Conservation (phyloP, 192 early-diverging fungal genomes). For the Podila verticillata region DNA sequence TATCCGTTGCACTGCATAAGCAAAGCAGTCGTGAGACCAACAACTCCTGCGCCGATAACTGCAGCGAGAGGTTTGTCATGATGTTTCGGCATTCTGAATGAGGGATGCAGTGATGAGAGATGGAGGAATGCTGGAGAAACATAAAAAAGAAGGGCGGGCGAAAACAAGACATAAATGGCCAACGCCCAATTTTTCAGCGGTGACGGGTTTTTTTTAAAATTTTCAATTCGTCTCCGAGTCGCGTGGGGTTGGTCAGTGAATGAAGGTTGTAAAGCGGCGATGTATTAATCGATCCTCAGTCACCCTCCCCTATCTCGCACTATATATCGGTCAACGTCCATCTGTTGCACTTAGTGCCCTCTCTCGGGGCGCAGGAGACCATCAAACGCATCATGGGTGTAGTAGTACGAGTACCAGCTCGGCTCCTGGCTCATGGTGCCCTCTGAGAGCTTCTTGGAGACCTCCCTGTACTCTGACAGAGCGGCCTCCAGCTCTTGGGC, state of each 20-base stretch:
- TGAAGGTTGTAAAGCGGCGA: no score
- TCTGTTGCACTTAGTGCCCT: neutral
- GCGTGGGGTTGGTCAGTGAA: no score
- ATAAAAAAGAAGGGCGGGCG: neutral
- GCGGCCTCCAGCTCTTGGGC: neutral
- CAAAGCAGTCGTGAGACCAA: slow-evolving; percentile 77
- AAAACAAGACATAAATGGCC: no score
- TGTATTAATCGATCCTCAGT: no score
- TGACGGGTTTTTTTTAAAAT: no score
- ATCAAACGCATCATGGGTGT: slow-evolving; percentile 26
- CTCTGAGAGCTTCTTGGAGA: neutral
- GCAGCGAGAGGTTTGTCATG: slow-evolving; percentile 23
- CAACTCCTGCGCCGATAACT: slow-evolving; percentile 82
- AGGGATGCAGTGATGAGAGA: neutral
- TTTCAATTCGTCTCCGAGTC: no score
- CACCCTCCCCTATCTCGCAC: no score
- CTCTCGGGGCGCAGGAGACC: slow-evolving; percentile 12
- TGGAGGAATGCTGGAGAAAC: neutral
- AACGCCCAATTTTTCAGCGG: no score
- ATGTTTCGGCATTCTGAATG: slow-evolving; percentile 16
- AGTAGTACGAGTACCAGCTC: slow-evolving; percentile 40
- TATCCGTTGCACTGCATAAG: slow-evolving; percentile 67
- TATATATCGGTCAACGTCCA: neutral
- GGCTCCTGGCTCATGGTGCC: slow-evolving; percentile 15
- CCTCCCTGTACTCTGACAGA: neutral